Evolutionary conservation across 768 basidiomycete genomes (phyloP).

Genomic region (Lactifluus echinatus): DNA sequence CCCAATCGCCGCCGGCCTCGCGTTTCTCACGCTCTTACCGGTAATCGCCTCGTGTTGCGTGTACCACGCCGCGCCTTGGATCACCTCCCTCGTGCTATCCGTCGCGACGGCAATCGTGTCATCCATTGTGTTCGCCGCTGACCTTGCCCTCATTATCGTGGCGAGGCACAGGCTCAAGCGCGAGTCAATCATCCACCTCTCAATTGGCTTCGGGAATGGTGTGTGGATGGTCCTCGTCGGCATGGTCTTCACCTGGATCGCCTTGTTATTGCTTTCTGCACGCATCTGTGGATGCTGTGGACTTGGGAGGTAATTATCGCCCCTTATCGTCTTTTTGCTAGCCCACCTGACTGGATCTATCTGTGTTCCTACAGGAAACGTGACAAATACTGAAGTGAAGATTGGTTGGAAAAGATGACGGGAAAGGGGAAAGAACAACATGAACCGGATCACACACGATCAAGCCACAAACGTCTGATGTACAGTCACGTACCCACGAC

Average conservation of each 20-base stretch:
- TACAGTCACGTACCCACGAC: neutral
- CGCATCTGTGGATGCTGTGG: conserved; percentile 64
- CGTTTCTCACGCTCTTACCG: conserved; percentile 43
- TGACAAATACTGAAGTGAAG: neutral
- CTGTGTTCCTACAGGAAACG: neutral
- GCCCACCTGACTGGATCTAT: too few relatives aligned
- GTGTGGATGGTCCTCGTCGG: conserved; percentile 65
- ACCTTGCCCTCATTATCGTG: conserved; percentile 51
- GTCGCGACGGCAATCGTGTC: conserved; percentile 48
- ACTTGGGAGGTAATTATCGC: conserved; percentile 1
- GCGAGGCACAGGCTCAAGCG: conserved; percentile 37
- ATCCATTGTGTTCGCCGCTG: conserved; percentile 49
- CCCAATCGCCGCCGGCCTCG: conserved; percentile 52
- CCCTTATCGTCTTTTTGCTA: neutral
- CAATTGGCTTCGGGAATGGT: conserved; percentile 52
- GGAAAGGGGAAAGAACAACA: neutral
- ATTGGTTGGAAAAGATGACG: too few relatives aligned
- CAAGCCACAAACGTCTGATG: neutral
- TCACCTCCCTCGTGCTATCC: conserved; percentile 50
- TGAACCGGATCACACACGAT: neutral
- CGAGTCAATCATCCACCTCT: conserved; percentile 34
- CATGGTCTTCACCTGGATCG: conserved; percentile 48
- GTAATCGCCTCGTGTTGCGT: conserved; percentile 16
- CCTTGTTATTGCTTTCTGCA: conserved; percentile 51
- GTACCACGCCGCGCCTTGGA: conserved; percentile 44